Conservation (phyloP, 805 yeast genomes). For the Scheffersomyces lignosus region DNA sequence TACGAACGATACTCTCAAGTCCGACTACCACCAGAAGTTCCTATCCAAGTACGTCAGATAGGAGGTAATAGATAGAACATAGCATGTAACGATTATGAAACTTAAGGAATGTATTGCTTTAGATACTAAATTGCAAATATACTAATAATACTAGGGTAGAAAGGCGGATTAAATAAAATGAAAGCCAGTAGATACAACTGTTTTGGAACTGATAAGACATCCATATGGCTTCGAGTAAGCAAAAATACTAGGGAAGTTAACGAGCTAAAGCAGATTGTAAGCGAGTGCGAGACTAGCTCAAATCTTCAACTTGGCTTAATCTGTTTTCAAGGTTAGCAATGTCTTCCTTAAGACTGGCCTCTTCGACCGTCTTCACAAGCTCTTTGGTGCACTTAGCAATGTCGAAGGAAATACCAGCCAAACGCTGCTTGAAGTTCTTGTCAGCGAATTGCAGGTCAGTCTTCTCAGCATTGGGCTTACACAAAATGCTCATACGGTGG, state of each 20-base stretch:
- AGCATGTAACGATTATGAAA: too few species aligned
- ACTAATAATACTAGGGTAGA: background rate
- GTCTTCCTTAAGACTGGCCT: constrained; percentile 85
- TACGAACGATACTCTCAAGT: constrained; percentile 34
- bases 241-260: too few species aligned
- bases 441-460: constrained; percentile 72
- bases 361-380: constrained; percentile 93
- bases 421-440: constrained; percentile 84
- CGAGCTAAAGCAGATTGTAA: too few species aligned
- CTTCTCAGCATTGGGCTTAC: constrained; percentile 44
- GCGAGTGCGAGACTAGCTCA: background rate
- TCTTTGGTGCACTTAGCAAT: constrained; percentile 96
- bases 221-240: too few species aligned
- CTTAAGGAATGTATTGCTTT: too few species aligned
- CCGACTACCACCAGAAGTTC: constrained; percentile 36
- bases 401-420: constrained; percentile 95
- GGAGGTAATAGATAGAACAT: too few species aligned
- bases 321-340: constrained; percentile 78
- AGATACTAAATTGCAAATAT: background rate
- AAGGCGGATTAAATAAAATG: background rate
- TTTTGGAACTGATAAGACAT: too few species aligned
- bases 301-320: constrained; percentile 37
- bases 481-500: constrained; percentile 74
- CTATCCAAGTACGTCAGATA: constrained; percentile 33
- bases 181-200: background rate